These are phyloP conservation scores for Cetraspora pellucida DNA, from an alignment of 192 early-diverging fungal genomes.

Conservation along the genomic window DNA sequence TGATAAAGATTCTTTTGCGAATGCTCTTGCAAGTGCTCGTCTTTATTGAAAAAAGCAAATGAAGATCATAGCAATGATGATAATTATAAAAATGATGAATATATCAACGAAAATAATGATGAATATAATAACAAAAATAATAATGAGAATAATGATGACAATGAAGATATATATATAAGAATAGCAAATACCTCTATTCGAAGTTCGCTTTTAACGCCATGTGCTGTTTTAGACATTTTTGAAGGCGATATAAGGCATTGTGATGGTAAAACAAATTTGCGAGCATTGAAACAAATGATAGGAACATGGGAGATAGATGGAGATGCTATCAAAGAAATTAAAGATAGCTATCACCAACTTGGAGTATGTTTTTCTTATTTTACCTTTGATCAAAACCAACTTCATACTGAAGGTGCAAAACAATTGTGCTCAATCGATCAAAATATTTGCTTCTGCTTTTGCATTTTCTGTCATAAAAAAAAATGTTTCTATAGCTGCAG, in stretches of 20 bases:
- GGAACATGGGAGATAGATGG: constrained; percentile 18
- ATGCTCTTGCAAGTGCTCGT: background rate
- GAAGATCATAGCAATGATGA: background rate
- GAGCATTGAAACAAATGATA: constrained; percentile 1
- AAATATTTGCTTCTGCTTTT: background rate
- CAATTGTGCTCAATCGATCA: background rate
- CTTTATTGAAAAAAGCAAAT: background rate
- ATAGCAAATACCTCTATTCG: background rate
- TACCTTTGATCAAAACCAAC: constrained; percentile 6
- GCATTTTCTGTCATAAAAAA: background rate
- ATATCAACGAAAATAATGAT: no score
- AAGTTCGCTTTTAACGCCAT: background rate
- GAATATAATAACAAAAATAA: no score
- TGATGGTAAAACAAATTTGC: background rate
- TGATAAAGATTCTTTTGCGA: no score
- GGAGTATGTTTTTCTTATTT: background rate
- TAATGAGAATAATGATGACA: background rate
- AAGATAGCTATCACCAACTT: background rate
- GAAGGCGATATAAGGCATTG: background rate
- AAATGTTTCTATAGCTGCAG: no score
- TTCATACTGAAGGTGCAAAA: constrained; percentile 1
- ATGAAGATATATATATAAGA: background rate
- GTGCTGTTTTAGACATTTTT: background rate
- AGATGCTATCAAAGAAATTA: background rate
- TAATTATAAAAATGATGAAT: background rate